Conservation (phyloP, 2,329 filamentous ascomycete species). For the Hortaea sp. region DNA sequence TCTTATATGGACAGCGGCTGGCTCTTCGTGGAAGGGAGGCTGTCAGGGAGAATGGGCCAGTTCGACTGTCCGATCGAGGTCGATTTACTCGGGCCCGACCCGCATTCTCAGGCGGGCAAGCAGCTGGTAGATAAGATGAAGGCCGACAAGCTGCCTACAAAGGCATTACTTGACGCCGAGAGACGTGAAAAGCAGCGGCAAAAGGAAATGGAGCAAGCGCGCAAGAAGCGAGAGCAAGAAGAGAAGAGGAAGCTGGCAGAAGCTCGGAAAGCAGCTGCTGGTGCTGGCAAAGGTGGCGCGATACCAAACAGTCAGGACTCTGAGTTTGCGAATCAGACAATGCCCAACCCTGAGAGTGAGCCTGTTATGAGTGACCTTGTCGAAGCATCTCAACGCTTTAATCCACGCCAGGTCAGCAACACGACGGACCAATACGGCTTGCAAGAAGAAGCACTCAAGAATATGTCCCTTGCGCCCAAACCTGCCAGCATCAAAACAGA, state of each 20-base stretch:
- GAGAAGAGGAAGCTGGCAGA: conserved; percentile 15
- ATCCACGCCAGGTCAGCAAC: conserved; percentile 54
- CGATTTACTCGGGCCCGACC: conserved; percentile 54
- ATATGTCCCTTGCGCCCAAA: conserved; percentile 62
- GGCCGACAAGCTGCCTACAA: conserved; percentile 51
- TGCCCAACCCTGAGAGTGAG: conserved; percentile 7
- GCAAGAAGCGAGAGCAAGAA: conserved; percentile 11
- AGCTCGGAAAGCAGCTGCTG: conserved; percentile 16
- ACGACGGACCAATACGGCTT: conserved; percentile 61
- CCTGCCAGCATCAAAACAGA: conserved; percentile 55
- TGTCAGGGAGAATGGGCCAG: conserved; percentile 54
- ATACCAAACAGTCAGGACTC: conserved; percentile 3
- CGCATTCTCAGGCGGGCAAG: conserved; percentile 25
- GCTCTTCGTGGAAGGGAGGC: conserved; percentile 56
- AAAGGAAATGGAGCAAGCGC: conserved; percentile 7
- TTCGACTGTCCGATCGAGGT: conserved; percentile 67
- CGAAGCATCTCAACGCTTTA: conserved; percentile 55
- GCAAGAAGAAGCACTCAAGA: conserved; percentile 58
- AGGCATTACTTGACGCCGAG: conserved; percentile 31
- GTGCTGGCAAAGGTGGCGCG: conserved; percentile 8
- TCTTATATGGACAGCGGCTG: conserved; percentile 54
- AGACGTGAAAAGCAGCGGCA: conserved; percentile 26
- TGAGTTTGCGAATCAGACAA: conserved; percentile 10
- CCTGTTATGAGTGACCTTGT: conserved; percentile 55
- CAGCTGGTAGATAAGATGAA: conserved; percentile 54